A percentile compares a stretch with the other conserved stretches of the same genome.
These are phyloP conservation scores for Podospora pseudocomata DNA, from an alignment of 495 filamentous ascomycete genomes.

Conservation along the genomic window DNA sequence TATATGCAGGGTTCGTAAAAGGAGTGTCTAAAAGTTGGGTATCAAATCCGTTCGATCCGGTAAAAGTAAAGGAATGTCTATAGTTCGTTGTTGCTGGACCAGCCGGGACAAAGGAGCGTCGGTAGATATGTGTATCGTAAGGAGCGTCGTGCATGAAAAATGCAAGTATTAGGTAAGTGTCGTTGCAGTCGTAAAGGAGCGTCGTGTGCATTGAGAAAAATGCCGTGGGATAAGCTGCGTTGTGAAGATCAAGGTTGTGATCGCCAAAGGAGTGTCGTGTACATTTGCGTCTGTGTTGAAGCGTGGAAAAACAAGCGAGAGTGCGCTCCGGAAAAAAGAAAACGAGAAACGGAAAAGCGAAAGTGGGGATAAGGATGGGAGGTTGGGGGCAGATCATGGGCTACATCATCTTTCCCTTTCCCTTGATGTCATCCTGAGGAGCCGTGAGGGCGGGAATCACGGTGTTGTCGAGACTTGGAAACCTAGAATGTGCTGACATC, in stretches of 20 bases:
- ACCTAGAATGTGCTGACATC: conserved; percentile 26
- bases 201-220: conserved; percentile 29
- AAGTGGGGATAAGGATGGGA: conserved; percentile 20
- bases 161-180: conserved; percentile 20
- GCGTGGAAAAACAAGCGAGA: conserved; percentile 23
- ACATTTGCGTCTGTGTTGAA: conserved; percentile 50
- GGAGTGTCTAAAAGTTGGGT: conserved; percentile 38
- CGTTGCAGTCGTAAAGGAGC: conserved; percentile 46
- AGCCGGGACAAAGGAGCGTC: conserved; percentile 20
- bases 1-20: conserved; percentile 27
- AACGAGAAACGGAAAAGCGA: conserved; percentile 18
- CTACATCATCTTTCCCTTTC: conserved; percentile 27
- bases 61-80: conserved; percentile 44
- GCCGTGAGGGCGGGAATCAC: conserved; percentile 23
- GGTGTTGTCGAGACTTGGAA: conserved; percentile 20
- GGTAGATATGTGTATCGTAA: conserved; percentile 26
- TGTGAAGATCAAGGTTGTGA: conserved; percentile 28
- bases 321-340: conserved; percentile 19
- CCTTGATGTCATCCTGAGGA: conserved; percentile 24
- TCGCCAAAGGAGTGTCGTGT: conserved; percentile 44
- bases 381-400: neutral
- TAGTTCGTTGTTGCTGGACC: conserved; percentile 34
- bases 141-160: conserved; percentile 35
- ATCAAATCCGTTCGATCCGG: conserved; percentile 21
- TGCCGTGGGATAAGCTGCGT: conserved; percentile 34